Evolutionary conservation across 2,329 filamentous ascomycete genomes (phyloP).

Genomic region (Pestalotiopsis sp.): DNA sequence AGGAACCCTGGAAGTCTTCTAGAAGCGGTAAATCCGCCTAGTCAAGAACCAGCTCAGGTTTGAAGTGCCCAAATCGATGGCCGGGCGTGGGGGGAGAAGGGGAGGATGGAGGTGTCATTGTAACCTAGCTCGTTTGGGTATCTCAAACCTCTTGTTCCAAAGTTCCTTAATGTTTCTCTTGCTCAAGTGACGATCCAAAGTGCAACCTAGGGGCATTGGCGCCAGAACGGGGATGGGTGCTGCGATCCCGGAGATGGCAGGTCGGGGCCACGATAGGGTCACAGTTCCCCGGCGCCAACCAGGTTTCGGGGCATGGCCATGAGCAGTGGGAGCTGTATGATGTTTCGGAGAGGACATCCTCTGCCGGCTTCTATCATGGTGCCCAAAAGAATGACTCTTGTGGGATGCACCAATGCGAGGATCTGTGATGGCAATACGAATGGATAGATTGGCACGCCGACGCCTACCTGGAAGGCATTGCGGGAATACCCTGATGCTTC

Average conservation of each 20-base stretch:
- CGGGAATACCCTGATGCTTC: background rate
- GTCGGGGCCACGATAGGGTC: conserved; percentile 1
- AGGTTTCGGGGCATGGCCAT: background rate
- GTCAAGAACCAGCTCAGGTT: background rate
- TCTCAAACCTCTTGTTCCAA: background rate
- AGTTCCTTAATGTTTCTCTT: background rate
- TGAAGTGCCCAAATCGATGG: background rate
- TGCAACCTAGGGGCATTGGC: conserved; percentile 1
- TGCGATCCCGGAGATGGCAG: conserved; percentile 11
- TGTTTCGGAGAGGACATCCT: background rate
- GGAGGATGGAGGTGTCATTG: background rate
- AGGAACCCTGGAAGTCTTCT: conserved; percentile 12
- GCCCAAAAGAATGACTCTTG: background rate
- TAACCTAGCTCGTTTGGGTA: background rate
- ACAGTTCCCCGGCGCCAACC: background rate
- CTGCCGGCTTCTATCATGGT: background rate
- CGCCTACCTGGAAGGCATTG: background rate
- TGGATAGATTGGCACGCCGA: background rate
- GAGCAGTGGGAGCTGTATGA: background rate
- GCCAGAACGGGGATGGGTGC: background rate
- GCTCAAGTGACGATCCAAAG: background rate
- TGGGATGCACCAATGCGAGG: background rate
- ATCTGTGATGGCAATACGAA: background rate
- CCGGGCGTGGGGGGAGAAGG: background rate
- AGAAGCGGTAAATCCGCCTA: conserved; percentile 12